Evolutionary conservation across 2,329 filamentous ascomycete species (phyloP).

Genomic region (Calonectria hawksworthii): DNA sequence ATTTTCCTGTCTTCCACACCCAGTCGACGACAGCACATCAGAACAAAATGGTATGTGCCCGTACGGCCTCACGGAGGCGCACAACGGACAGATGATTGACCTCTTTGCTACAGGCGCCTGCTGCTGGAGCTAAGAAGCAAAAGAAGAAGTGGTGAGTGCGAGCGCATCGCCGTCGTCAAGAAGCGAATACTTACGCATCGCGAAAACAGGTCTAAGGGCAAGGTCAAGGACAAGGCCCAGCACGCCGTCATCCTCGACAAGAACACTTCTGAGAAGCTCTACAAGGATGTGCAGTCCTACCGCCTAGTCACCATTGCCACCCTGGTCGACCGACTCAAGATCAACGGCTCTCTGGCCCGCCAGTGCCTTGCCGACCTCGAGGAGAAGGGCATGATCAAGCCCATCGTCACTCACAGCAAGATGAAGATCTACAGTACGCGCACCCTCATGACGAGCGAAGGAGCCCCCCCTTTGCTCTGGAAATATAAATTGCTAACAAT

Average conservation of each 20-base stretch:
- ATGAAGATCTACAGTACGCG: constrained; percentile 95
- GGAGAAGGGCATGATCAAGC: constrained; percentile 99
- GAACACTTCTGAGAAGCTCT: constrained; percentile 95
- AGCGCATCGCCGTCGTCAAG: constrained; percentile 30
- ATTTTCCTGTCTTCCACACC: constrained; percentile 52
- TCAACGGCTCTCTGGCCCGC: constrained; percentile 97
- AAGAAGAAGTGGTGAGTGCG: constrained; percentile 63
- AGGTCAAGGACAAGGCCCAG: constrained; percentile 99
- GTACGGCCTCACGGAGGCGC: constrained; percentile 26
- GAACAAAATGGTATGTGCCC: constrained; percentile 59
- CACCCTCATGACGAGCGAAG: constrained; percentile 25
- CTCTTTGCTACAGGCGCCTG: constrained; percentile 54
- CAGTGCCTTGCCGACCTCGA: constrained; percentile 92
- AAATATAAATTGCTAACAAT: constrained; percentile 46
- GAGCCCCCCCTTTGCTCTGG: background rate
- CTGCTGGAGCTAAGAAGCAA: constrained; percentile 65
- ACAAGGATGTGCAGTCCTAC: constrained; percentile 99
- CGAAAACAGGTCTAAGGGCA: constrained; percentile 58
- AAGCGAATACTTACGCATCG: constrained; percentile 36
- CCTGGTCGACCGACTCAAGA: constrained; percentile 99
- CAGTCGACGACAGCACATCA: constrained; percentile 58
- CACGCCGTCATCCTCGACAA: constrained; percentile 99
- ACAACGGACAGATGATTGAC: constrained; percentile 40
- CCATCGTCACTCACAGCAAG: constrained; percentile 95
- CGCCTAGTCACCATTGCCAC: constrained; percentile 98